These are phyloP conservation scores for Salix viminalis DNA, from an alignment of 345 rosid genomes.

Conservation along the genomic window DNA sequence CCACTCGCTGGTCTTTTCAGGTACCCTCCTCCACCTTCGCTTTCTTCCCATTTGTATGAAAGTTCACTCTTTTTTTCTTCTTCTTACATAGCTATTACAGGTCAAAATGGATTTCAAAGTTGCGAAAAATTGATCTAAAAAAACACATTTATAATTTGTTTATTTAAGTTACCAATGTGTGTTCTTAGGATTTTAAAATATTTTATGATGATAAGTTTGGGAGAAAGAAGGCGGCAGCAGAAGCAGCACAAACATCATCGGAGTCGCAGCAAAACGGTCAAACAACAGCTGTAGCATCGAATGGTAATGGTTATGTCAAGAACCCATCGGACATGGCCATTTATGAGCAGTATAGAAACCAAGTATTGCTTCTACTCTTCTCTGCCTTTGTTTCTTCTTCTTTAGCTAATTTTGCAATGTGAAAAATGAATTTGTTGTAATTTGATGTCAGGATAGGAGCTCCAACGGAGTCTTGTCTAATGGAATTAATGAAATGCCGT, in stretches of 20 bases:
- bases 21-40: slow-evolving; percentile 22
- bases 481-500: slow-evolving; percentile 56
- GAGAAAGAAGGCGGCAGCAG: slow-evolving; percentile 57
- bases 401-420: not conserved
- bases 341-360: slow-evolving; percentile 58
- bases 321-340: slow-evolving; percentile 57
- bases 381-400: not conserved
- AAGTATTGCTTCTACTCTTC: slow-evolving; percentile 36
- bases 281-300: slow-evolving; percentile 32
- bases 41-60: too few species aligned
- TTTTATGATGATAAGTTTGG: slow-evolving; percentile 89
- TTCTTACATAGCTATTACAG: not conserved
- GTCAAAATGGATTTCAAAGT: not conserved
- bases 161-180: slow-evolving; percentile 30
- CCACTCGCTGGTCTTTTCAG: slow-evolving; percentile 90
- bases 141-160: not conserved
- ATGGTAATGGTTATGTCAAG: slow-evolving; percentile 43
- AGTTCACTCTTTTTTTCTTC: too few species aligned
- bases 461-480: slow-evolving; percentile 38
- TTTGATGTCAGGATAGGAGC: slow-evolving; percentile 41
- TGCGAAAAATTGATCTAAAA: too few species aligned
- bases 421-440: not conserved
- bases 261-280: slow-evolving; percentile 28
- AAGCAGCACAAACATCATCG: slow-evolving; percentile 20
- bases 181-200: slow-evolving; percentile 63